Conservation (phyloP, 768 basidiomycete species). For the Chlorophyllum brunneum region DNA sequence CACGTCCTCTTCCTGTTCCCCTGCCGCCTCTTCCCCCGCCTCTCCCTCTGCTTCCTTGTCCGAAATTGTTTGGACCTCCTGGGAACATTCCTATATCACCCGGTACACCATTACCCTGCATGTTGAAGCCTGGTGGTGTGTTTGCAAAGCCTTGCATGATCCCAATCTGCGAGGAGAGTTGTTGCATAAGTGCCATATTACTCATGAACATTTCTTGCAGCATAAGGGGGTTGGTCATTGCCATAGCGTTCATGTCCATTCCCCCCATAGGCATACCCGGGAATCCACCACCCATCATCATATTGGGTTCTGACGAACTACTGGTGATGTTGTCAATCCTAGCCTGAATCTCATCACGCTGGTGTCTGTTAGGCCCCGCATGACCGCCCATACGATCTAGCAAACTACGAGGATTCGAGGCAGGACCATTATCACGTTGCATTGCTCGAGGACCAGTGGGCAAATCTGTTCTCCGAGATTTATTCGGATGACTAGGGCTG, state of each 20-base stretch:
- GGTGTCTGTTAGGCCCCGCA: slow-evolving; percentile 34
- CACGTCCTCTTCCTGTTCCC: slow-evolving; percentile 47
- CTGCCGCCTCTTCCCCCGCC: slow-evolving; percentile 38
- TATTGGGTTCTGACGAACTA: slow-evolving; percentile 48
- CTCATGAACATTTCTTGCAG: slow-evolving; percentile 91
- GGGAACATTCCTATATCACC: slow-evolving; percentile 52
- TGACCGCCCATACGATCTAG: slow-evolving; percentile 78
- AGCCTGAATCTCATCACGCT: slow-evolving; percentile 70
- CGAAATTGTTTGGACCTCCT: slow-evolving; percentile 32
- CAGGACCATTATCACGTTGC: slow-evolving; percentile 41
- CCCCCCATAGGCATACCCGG: slow-evolving; percentile 32
- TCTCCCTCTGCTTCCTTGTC: slow-evolving; percentile 28
- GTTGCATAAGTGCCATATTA: slow-evolving; percentile 91
- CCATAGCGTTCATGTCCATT: slow-evolving; percentile 66
- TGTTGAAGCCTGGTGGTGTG: slow-evolving; percentile 48
- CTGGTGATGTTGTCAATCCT: slow-evolving; percentile 76
- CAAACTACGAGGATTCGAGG: slow-evolving; percentile 54
- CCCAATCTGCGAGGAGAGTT: slow-evolving; percentile 84
- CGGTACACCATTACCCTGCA: slow-evolving; percentile 47
- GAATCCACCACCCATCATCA: slow-evolving; percentile 50
- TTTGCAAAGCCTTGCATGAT: slow-evolving; percentile 64
- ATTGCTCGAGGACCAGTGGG: slow-evolving; percentile 88
- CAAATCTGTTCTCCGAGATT: slow-evolving; percentile 68
- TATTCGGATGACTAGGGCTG: slow-evolving; percentile 61
- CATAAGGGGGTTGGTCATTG: slow-evolving; percentile 56